phyloP scores from a whole-genome alignment of 129 eudicot genomes.

The Daucus carota region DH1_v3.0 NC_030386.2:5070501-5071000 shows the following conservation, averaged over 20 bases:
- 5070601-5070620: no score
- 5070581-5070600: no score
- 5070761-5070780: not conserved
- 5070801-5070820: slow-evolving; percentile 37
- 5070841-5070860: slow-evolving; percentile 32
- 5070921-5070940: slow-evolving; percentile 10
- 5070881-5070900: slow-evolving; percentile 34
- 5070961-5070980: not conserved
- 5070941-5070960: slow-evolving; percentile 2
- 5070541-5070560: no score
- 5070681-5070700: no score
- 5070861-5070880: slow-evolving; percentile 41
- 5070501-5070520: no score
- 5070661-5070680: no score
- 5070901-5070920: slow-evolving; percentile 14
- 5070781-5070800: slow-evolving; percentile 23
- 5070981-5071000: not conserved
- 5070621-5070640: no score
- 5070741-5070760: not conserved
- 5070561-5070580: no score
- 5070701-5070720: not conserved
- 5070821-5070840: slow-evolving; percentile 11
- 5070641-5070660: no score
- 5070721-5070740: not conserved
- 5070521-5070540: no score